Percentiles rank a stretch among this genome's conserved stretches.
These are phyloP conservation scores for Aspergillus vadensis DNA, from an alignment of 2,329 filamentous ascomycete genomes.

Conservation along the genomic window DNA sequence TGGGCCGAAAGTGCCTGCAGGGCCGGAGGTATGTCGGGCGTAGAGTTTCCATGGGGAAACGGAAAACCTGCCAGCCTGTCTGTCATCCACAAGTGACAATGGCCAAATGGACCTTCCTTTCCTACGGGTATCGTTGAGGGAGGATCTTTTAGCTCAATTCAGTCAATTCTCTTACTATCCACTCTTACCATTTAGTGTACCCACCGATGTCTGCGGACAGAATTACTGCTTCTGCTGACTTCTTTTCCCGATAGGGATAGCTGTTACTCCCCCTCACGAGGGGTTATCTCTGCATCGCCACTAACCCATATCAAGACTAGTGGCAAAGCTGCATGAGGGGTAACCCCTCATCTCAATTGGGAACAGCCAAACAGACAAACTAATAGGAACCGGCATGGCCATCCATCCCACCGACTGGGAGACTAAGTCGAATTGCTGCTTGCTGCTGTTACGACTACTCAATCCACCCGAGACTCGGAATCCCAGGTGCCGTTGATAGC, in stretches of 20 bases:
- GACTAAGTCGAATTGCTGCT: background rate
- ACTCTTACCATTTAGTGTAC: too few species aligned
- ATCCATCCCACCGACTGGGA: too few species aligned
- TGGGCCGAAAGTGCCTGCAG: background rate
- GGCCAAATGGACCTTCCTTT: background rate
- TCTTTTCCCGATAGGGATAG: constrained; percentile 3
- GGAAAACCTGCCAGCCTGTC: background rate
- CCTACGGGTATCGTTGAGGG: too few species aligned
- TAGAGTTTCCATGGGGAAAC: background rate
- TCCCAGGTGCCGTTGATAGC: background rate
- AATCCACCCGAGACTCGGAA: background rate
- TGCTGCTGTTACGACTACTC: background rate
- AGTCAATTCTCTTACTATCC: background rate
- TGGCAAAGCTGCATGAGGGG: background rate
- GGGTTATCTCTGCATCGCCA: background rate
- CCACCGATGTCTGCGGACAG: background rate
- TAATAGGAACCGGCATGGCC: background rate
- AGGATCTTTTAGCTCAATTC: constrained; percentile 1
- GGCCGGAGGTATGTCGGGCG: background rate
- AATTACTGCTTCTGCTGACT: background rate
- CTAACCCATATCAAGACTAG: background rate
- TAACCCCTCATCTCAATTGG: background rate
- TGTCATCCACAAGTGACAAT: background rate
- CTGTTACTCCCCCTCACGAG: constrained; percentile 20
- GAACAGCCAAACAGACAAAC: background rate